Percentiles rank a stretch among this genome's conserved stretches.
phyloP scores from a whole-genome alignment of 2,329 filamentous ascomycete species.

The Xylariomycetidae sp. region DNA sequence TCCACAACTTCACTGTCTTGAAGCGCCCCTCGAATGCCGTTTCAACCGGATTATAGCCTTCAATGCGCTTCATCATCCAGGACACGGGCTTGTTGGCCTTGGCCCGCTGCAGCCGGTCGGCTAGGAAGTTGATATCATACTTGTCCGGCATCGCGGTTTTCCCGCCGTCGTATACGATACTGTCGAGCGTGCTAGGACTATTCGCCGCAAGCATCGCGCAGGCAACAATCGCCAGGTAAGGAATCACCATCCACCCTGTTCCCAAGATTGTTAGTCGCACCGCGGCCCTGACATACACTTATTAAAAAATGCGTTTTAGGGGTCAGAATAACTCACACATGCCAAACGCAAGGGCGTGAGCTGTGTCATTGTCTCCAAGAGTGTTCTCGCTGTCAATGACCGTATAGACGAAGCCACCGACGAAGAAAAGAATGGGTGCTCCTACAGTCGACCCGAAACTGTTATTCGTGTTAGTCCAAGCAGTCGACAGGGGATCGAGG shows the following conservation, averaged over 20 bases:
- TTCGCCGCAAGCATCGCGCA: conserved; percentile 28
- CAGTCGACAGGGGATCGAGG: no score
- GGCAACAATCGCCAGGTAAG: conserved; percentile 26
- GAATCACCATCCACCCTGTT: conserved; percentile 29
- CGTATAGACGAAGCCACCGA: conserved; percentile 25
- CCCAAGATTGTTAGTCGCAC: not conserved
- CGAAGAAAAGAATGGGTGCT: conserved; percentile 24
- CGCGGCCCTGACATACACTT: no score
- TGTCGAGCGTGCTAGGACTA: conserved; percentile 23
- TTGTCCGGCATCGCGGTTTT: conserved; percentile 9
- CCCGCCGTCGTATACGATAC: conserved; percentile 25
- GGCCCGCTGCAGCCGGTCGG: conserved; percentile 9
- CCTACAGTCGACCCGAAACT: conserved; percentile 26
- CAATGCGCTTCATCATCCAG: conserved; percentile 9
- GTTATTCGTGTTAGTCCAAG: not conserved
- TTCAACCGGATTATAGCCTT: conserved; percentile 21
- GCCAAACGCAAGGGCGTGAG: conserved; percentile 27
- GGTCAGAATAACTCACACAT: conserved; percentile 21
- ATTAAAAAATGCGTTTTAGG: not conserved
- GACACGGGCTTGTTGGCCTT: conserved; percentile 8
- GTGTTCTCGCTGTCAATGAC: conserved; percentile 22
- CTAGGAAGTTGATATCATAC: conserved; percentile 17
- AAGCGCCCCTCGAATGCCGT: conserved; percentile 23
- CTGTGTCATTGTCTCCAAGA: conserved; percentile 25
- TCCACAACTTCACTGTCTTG: conserved; percentile 27